Evolutionary conservation across 1,284 basidiomycete genomes (phyloP), one percentile per base, ranked within the genome.

Genomic region (Marasmius tenuissimus): DNA sequence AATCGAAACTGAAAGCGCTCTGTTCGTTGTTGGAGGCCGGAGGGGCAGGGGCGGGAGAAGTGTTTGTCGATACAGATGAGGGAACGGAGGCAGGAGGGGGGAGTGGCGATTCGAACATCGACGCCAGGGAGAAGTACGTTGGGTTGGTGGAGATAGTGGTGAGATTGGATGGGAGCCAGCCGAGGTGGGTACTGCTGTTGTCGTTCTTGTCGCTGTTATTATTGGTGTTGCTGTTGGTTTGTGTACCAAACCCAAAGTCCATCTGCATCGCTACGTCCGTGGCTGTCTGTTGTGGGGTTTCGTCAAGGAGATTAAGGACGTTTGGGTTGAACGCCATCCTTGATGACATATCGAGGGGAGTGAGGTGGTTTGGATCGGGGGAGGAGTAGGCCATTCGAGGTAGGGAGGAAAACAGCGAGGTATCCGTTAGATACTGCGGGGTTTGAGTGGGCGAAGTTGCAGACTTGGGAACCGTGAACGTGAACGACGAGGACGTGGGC

Each of bases 131-230:
- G 80, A 89, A 91, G 78, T 88, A 92, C 73, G 86, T 81, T 1
- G 91, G 89, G 65, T 92, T 92, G 73, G 81, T 88, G 54, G 89
- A 89, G 61, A 93, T 88, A 3, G 88, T 91, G 62, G 87, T 91
- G 71, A 85, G 91, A 42, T 67, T 67, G 45, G 60, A 58, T 3
- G 62, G 52, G 38, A 54, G 51, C 14, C 61, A 60, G 38, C 58
- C 58, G 47, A 54, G 39, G n/a, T n/a, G n/a, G 47, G 57, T 60
- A 4, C 83, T 81, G 47, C 75, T 77, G 34, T n/a, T 52, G 1
- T 33, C n/a, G 27, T 52, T 52, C 11, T n/a, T 20, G 14, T 33
- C 34, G 14, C 33, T 27, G 50, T 35, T 33, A 27, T 18, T 37
- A 12, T 18, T 11, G 34, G 14, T 50, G 34, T 38, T 54, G 52